These are phyloP conservation scores for Aeschynomene evenia DNA, from an alignment of 306 rosid species.

Conservation along the genomic window DNA sequence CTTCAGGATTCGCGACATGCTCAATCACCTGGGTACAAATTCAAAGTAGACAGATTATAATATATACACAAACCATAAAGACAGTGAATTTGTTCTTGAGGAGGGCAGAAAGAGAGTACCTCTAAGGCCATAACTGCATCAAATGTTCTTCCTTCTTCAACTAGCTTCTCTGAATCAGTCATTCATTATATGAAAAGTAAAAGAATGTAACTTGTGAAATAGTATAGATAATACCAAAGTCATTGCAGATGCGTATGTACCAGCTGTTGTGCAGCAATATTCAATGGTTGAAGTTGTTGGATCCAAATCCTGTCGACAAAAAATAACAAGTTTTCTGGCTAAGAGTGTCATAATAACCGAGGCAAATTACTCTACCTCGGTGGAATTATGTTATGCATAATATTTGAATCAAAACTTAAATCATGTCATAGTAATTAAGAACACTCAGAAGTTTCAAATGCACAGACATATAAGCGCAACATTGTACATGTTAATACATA, in stretches of 20 bases:
- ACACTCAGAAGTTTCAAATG: neutral
- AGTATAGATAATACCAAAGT: neutral
- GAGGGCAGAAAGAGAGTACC: conserved; percentile 49
- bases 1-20: conserved; percentile 92
- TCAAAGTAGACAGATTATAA: conserved; percentile 3
- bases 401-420: neutral
- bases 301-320: conserved; percentile 65
- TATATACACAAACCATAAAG: too few species aligned
- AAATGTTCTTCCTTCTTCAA: conserved; percentile 71
- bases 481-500: neutral
- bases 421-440: neutral
- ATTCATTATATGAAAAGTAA: conserved; percentile 2
- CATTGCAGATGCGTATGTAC: too few species aligned
- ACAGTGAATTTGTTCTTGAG: too few species aligned
- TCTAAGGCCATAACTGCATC: conserved; percentile 89
- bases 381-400: neutral
- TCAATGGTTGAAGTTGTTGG: conserved; percentile 73
- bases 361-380: neutral
- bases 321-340: conserved; percentile 19
- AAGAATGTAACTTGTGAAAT: neutral
- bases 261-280: conserved; percentile 86
- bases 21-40: conserved; percentile 69
- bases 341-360: neutral
- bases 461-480: neutral
- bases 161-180: conserved; percentile 72